Evolutionary conservation across 1,284 basidiomycete genomes (phyloP).

Genomic region (Papiliotrema flavescens): DNA sequence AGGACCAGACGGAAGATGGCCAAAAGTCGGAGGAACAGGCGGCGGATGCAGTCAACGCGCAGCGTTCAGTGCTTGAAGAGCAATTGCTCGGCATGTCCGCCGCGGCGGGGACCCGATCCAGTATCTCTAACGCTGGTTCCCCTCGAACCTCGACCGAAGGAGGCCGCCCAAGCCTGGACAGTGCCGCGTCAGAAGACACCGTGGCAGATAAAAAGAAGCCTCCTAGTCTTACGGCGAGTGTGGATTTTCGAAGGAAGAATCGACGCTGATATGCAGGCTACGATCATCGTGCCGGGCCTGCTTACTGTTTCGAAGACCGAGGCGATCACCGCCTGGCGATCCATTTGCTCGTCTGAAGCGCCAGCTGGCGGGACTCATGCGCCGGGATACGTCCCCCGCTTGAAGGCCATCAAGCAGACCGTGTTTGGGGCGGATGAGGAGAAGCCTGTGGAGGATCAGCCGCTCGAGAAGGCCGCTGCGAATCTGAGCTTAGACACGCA

Average conservation of each 20-base stretch:
- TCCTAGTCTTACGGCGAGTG: conserved; percentile 46
- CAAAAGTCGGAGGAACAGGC: conserved; percentile 5
- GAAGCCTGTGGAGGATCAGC: not conserved
- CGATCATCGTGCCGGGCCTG: conserved; percentile 53
- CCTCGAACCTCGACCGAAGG: conserved; percentile 6
- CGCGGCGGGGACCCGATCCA: conserved; percentile 12
- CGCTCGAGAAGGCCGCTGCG: not conserved
- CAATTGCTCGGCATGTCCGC: conserved; percentile 25
- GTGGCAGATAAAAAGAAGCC: conserved; percentile 27
- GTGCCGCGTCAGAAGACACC: conserved; percentile 22
- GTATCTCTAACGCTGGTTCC: conserved; percentile 1
- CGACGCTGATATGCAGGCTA: conserved; percentile 26
- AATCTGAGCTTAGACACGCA: not conserved
- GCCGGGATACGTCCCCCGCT: conserved; percentile 13
- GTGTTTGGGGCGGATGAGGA: not conserved
- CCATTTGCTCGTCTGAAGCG: conserved; percentile 27
- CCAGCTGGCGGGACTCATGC: conserved; percentile 5
- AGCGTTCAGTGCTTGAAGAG: conserved; percentile 26
- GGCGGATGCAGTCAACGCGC: conserved; percentile 15
- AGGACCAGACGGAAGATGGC: not conserved
- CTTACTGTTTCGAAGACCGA: conserved; percentile 49
- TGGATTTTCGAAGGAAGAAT: not conserved
- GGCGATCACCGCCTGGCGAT: conserved; percentile 48
- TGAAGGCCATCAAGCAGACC: conserved; percentile 1
- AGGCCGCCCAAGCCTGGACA: conserved; percentile 22